Conservation (phyloP, 75 land plant species). For the Selaginella moellendorffii region DNA sequence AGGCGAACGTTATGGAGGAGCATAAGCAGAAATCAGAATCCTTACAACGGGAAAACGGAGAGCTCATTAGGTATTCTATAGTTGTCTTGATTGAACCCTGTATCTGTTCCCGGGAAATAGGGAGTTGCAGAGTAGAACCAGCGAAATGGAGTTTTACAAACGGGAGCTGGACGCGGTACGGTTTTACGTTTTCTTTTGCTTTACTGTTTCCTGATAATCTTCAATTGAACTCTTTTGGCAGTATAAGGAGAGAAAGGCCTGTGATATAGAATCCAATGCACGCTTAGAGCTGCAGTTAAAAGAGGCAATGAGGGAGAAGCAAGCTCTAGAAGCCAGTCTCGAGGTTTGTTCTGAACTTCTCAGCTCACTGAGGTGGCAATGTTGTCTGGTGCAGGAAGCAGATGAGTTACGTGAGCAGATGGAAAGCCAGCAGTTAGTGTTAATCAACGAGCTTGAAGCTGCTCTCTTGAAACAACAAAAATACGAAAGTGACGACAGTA, state of each 20-base stretch:
- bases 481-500: slow-evolving; percentile 1
- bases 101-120: too few relatives aligned
- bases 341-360: too few relatives aligned
- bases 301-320: background rate
- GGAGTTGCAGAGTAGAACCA: too few relatives aligned
- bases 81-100: too few relatives aligned
- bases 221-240: too few relatives aligned
- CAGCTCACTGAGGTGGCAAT: too few relatives aligned
- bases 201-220: too few relatives aligned
- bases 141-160: too few relatives aligned
- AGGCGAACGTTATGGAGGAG: background rate
- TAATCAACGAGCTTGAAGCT: slow-evolving; percentile 3
- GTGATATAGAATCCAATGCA: background rate
- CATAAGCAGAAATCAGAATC: background rate
- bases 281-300: background rate
- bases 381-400: too few relatives aligned
- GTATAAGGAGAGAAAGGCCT: background rate
- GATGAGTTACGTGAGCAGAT: background rate
- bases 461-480: slow-evolving; percentile 10
- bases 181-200: too few relatives aligned
- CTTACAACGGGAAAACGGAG: background rate
- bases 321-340: background rate
- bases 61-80: background rate
- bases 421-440: background rate
- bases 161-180: too few relatives aligned